Evolutionary conservation across 2,329 filamentous ascomycete genomes (phyloP).

Genomic region (Aspergillus carbonarius): DNA sequence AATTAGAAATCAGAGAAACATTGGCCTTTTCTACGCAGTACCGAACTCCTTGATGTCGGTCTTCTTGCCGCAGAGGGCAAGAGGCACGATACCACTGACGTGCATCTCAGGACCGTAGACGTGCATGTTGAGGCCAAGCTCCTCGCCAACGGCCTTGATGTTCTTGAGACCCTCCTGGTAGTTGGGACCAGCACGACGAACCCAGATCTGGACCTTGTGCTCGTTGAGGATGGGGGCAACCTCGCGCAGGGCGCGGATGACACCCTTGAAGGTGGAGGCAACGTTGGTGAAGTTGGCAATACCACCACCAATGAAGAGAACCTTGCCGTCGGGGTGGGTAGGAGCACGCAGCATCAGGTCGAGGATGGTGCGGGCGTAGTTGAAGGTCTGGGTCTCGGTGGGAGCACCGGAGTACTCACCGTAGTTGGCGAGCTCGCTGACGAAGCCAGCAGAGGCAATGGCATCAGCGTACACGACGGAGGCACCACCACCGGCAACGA

Average conservation of each 20-base stretch:
- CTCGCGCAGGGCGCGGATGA: slow-evolving; percentile 93
- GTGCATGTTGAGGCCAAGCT: slow-evolving; percentile 95
- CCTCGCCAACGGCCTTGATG: slow-evolving; percentile 94
- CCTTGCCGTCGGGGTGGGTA: slow-evolving; percentile 83
- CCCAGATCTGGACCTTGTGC: slow-evolving; percentile 99
- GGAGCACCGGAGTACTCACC: slow-evolving; percentile 99
- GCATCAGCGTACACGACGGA: slow-evolving; percentile 99
- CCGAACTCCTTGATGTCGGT: slow-evolving; percentile 62
- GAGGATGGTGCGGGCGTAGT: slow-evolving; percentile 95
- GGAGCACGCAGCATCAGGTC: slow-evolving; percentile 97
- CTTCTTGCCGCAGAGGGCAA: slow-evolving; percentile 71
- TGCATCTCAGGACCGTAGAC: slow-evolving; percentile 78
- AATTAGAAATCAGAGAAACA: slow-evolving; percentile 22
- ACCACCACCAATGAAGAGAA: slow-evolving; percentile 98
- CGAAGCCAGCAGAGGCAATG: slow-evolving; percentile 94
- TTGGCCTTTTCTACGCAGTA: slow-evolving; percentile 24
- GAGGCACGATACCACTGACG: slow-evolving; percentile 92
- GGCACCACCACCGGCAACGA: slow-evolving; percentile 98
- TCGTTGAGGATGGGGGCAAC: slow-evolving; percentile 81
- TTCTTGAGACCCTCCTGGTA: slow-evolving; percentile 99
- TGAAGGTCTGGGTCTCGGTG: slow-evolving; percentile 97
- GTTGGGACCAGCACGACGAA: slow-evolving; percentile 86
- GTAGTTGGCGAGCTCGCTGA: slow-evolving; percentile 97
- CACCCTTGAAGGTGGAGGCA: slow-evolving; percentile 98
- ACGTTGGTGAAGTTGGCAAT: slow-evolving; percentile 99